Evolutionary conservation across 225 moss, liverwort and hornwort genomes (phyloP), one percentile per base, ranked within the genome.

Genomic region (Polytrichum formosum): DNA sequence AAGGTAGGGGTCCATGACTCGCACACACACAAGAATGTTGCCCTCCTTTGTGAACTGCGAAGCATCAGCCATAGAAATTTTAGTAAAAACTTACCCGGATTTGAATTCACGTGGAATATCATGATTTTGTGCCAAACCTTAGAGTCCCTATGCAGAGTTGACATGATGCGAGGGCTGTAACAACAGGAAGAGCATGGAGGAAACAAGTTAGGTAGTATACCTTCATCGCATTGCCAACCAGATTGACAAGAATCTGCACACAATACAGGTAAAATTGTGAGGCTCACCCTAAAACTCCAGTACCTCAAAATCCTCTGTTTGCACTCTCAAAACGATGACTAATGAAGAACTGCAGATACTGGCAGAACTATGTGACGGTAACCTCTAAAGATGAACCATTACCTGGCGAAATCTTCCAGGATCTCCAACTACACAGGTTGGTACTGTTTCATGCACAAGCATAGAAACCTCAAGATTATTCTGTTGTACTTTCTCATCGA

Each of bases 321-420:
- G 46, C 4, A 3, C 13, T 46, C 46, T 46, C 13, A 46, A 16
- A 46, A 37, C 10, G 37, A 37, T 37, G 2, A 37, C 37, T 37
- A 10, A 37, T 37, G 9, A 46, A 46, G 16, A 16, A 13, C 46
- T 46, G 37, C 46, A 46, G 16, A 46, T 46, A 46, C 13, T 46
- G 46, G 13, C 2, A 13, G 7, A 7, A 46, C 46, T 46, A 46
- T 46, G 46, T 46, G 46, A 46, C 16, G 16, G 46, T 46, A 46
- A 46, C 16, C 46, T 46, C 46, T 46, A 16, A 46, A 16, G 46
- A 26, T 6, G 2, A 5, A 74, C 5, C 5, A 21, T 19, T 67
- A 96, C 96, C 91, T 96, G 96, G 72, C 96, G 93, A 67, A 96
- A 82, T 69, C 96, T 78, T 80, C 96, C 96, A 54, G 96, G 87